These are phyloP conservation scores for Zymoseptoria pseudotritici DNA, from an alignment of 2,329 filamentous ascomycete species.

Conservation along the genomic window DNA sequence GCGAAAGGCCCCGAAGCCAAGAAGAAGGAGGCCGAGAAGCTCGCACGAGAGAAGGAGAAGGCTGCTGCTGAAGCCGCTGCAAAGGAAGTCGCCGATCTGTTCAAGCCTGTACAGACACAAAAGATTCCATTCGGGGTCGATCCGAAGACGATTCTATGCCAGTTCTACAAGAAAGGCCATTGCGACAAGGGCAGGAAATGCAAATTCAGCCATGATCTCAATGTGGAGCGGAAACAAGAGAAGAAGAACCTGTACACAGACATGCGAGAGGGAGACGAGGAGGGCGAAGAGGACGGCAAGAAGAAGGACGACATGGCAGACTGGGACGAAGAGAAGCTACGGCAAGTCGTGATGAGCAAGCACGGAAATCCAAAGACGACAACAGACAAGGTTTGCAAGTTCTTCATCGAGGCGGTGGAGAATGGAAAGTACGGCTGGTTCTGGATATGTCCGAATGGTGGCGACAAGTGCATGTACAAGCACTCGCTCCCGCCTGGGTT, in stretches of 20 bases:
- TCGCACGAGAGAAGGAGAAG: conserved; percentile 75
- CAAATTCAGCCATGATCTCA: conserved; percentile 91
- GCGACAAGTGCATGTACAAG: conserved; percentile 97
- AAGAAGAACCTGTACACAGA: conserved; percentile 92
- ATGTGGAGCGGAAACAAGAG: conserved; percentile 81
- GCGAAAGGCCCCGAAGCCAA: conserved; percentile 84
- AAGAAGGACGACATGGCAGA: conserved; percentile 89
- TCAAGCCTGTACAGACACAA: conserved; percentile 91
- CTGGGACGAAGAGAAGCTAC: conserved; percentile 95
- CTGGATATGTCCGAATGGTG: conserved; percentile 94
- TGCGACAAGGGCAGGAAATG: conserved; percentile 96
- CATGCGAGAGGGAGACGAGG: conserved; percentile 62
- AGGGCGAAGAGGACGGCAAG: conserved; percentile 63
- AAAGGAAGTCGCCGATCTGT: conserved; percentile 69
- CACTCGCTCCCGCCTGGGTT: conserved; percentile 93
- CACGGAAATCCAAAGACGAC: conserved; percentile 93
- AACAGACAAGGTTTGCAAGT: conserved; percentile 99
- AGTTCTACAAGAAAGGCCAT: conserved; percentile 94
- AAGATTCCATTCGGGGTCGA: conserved; percentile 98
- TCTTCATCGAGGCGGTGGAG: conserved; percentile 92
- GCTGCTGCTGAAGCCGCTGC: conserved; percentile 78
- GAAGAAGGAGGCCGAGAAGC: conserved; percentile 60
- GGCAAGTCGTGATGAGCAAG: conserved; percentile 85
- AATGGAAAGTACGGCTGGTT: conserved; percentile 99
- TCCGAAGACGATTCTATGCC: conserved; percentile 92